Base-by-base conservation (phyloP, 805 yeast genomes). In the Yarrowia sp. region DNA sequence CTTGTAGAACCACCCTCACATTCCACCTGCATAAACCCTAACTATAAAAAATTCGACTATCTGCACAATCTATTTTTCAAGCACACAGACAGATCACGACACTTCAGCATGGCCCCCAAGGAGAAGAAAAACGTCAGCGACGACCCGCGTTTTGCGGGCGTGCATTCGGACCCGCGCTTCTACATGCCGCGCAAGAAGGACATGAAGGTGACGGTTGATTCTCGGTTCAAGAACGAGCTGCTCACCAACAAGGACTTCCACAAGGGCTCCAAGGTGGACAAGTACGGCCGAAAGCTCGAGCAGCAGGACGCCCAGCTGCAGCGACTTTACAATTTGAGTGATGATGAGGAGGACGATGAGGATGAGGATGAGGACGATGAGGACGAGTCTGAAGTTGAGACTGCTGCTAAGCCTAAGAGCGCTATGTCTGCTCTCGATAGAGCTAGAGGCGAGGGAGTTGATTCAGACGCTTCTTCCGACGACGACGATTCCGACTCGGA, bases 111-210 rank as follows among this genome's bases (percentile, higher is more conserved):
- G 53, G 27, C 53, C 2, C 53, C 53, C 32, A 32, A 24, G 22
- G n/a, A 22, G 32, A n/a, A 12, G 16, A 51, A 51, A 16, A 76
- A 79, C 6, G 75, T 80, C 6, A 80, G 85, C 2, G 69, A 73
- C 3, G 98, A 94, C 75, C 81, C 86, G 22, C 83, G 98, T 71
- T 93, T 93, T 73, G 75, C 87, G 8, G 78, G 84, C 8, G 87
- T 93, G 6, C 90, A 87, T 68, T 83, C 81, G 66, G 99, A 94
- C 73, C 98, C 98, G 4, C 80, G 97, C 65, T 94, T 93, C 76
- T 86, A 83, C 64, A 75, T 84, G 24, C 92, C 97, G 1, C 86
- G 80, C 69, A 80, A 80, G 71, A 85, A 84, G 67, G 84, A 86
- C 62, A 75, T 85, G 64, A 88, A 87, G 71, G 87, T 90, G 36